Evolutionary conservation across 2,329 filamentous ascomycete species (phyloP), one percentile per base, ranked within the genome.

Genomic region (Plenodomus biglobosus): DNA sequence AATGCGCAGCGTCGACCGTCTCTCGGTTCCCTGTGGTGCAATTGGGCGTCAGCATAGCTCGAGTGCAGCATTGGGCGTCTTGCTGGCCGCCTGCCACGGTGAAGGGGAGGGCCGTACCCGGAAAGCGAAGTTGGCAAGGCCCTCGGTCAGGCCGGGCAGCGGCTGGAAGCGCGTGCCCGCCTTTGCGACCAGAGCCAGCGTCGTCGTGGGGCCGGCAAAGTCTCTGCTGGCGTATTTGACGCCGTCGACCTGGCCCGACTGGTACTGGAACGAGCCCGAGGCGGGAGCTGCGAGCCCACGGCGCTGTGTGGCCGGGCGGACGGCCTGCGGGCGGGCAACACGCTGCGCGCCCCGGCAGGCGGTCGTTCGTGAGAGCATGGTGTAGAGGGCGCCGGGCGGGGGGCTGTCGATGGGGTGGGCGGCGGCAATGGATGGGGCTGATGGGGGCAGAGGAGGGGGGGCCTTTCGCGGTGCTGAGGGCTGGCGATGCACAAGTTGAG

Each of bases 81-180:
- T 18, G 11, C 21, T 38, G n/a, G n/a, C n/a, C n/a, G n/a, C n/a
- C n/a, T n/a, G n/a, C n/a, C n/a, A n/a, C n/a, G n/a, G n/a, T n/a
- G n/a, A n/a, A n/a, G n/a, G n/a, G n/a, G n/a, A n/a, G n/a, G n/a
- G n/a, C n/a, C 61, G 65, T 74, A 91, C 94, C 89, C 95, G 95
- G 85, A 96, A 99, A 59, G 95, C 92, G 79, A 95, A 99, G 74
- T 90, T 88, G 79, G 94, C 88, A 61, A 99, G 83, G 50, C 88
- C 92, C 70, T 92, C 87, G 58, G 92, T 87, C 74, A 96, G 82
- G 59, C 94, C 94, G 56, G 94, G 94, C 61, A 88, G 81, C 57
- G 89, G 84, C 80, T 99, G 86, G 76, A 92, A 97, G 75, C 94
- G 83, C 58, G 92, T 95, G 69, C 94, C 94, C 56, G 91, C 94